Percentiles rank a stretch among this genome's conserved stretches.
These are phyloP conservation scores for Cercophora scortea DNA, from an alignment of 495 filamentous ascomycete genomes.

Conservation along the genomic window DNA sequence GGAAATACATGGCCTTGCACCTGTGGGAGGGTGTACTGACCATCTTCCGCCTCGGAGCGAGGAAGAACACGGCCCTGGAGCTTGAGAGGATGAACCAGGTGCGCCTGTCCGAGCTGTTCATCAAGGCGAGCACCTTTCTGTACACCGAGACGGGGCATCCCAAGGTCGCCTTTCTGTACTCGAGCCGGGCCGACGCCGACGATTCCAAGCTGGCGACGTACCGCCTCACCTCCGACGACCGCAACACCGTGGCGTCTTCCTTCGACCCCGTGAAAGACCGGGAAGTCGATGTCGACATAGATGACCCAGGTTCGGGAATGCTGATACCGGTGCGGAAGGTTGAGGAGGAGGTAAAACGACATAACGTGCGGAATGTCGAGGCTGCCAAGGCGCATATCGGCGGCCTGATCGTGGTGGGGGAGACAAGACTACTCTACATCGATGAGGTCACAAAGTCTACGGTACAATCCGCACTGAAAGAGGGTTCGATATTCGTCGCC, in stretches of 20 bases:
- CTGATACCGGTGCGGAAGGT: slow-evolving; percentile 71
- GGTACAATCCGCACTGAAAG: slow-evolving; percentile 51
- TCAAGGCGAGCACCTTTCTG: slow-evolving; percentile 75
- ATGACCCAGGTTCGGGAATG: slow-evolving; percentile 68
- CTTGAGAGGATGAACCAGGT: slow-evolving; percentile 64
- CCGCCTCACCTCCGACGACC: slow-evolving; percentile 44
- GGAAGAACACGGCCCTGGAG: slow-evolving; percentile 45
- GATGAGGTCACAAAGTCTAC: slow-evolving; percentile 60
- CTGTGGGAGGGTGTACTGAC: slow-evolving; percentile 85
- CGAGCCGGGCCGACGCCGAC: slow-evolving; percentile 58
- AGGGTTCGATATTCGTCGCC: slow-evolving; percentile 74
- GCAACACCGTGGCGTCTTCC: slow-evolving; percentile 31
- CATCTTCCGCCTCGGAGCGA: slow-evolving; percentile 49
- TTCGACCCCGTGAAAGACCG: slow-evolving; percentile 41
- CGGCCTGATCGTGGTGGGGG: slow-evolving; percentile 76
- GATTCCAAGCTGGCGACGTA: slow-evolving; percentile 53
- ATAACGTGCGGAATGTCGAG: slow-evolving; percentile 42
- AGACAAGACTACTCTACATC: slow-evolving; percentile 76
- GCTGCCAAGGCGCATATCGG: slow-evolving; percentile 45
- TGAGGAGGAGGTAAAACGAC: slow-evolving; percentile 41
- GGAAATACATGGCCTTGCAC: slow-evolving; percentile 74
- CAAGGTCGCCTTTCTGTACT: slow-evolving; percentile 75
- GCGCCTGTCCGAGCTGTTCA: slow-evolving; percentile 78
- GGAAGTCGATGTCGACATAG: slow-evolving; percentile 46
- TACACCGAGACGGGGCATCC: slow-evolving; percentile 65